Conservation (phyloP, 1,139 yeast species). For the Blastobotrys malaysiensis region DNA sequence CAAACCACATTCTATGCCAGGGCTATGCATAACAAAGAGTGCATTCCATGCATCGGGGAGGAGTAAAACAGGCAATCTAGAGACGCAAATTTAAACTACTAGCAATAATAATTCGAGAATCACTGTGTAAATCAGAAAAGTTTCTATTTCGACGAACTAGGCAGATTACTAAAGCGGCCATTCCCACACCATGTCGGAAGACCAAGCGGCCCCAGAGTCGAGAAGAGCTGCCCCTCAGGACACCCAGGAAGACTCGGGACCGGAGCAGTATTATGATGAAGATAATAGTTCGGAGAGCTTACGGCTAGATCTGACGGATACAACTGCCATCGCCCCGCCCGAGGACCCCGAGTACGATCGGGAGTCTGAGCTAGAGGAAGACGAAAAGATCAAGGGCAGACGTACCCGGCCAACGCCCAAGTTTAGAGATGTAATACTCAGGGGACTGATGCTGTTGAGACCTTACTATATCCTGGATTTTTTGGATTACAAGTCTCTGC, state of each 20-base stretch:
- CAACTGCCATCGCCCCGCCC: slow-evolving; percentile 8
- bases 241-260: not conserved
- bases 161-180: no score
- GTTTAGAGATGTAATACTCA: not conserved
- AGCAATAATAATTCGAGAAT: no score
- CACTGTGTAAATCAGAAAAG: no score
- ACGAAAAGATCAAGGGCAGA: not conserved
- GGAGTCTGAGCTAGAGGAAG: not conserved
- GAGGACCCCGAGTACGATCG: slow-evolving; percentile 1
- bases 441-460: slow-evolving; percentile 11
- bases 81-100: no score
- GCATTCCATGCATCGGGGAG: not conserved
- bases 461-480: slow-evolving; percentile 29
- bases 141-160: not conserved
- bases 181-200: not conserved
- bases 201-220: not conserved
- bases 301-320: slow-evolving; percentile 5
- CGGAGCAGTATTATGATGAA: not conserved
- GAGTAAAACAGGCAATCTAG: not conserved
- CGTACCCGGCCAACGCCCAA: not conserved
- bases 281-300: not conserved
- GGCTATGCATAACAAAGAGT: not conserved
- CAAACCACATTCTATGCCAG: not conserved
- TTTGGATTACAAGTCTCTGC: slow-evolving; percentile 24
- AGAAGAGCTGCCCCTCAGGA: not conserved